phyloP scores from a whole-genome alignment of 306 rosid species.

The Vigna radiata region DNA sequence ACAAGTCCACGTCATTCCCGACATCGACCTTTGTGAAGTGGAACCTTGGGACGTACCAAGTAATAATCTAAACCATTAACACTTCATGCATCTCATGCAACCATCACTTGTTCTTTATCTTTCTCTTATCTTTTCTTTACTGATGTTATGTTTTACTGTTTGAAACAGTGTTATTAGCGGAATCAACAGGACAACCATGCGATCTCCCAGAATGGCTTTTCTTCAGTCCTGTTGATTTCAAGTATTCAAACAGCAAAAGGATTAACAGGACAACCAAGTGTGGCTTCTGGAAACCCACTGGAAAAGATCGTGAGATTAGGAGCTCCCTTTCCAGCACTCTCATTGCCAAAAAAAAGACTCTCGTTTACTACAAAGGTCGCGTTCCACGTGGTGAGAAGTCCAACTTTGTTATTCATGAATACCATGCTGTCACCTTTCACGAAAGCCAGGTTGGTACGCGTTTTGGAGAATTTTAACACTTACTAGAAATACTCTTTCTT shows the following conservation, averaged over 20 bases:
- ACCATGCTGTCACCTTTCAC: slow-evolving; percentile 41
- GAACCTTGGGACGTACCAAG: too few species aligned
- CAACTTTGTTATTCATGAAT: slow-evolving; percentile 75
- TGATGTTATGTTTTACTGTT: background rate
- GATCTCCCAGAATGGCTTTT: slow-evolving; percentile 65
- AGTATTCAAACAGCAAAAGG: slow-evolving; percentile 45
- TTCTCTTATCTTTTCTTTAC: background rate
- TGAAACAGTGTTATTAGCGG: slow-evolving; percentile 19
- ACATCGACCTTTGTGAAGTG: too few species aligned
- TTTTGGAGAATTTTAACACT: background rate
- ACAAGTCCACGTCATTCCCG: too few species aligned
- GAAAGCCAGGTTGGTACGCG: slow-evolving; percentile 49
- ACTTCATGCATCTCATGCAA: too few species aligned
- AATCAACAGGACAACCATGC: slow-evolving; percentile 38
- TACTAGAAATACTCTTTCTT: background rate
- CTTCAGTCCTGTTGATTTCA: slow-evolving; percentile 51
- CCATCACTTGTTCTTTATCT: background rate
- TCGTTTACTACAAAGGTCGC: slow-evolving; percentile 58
- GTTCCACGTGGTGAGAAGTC: slow-evolving; percentile 42
- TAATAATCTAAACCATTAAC: too few species aligned
- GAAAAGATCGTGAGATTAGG: slow-evolving; percentile 51
- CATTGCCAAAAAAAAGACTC: slow-evolving; percentile 68
- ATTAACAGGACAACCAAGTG: slow-evolving; percentile 47
- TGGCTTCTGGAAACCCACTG: slow-evolving; percentile 83
- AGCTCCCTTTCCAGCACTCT: slow-evolving; percentile 14